Evolutionary conservation across 2,329 filamentous ascomycete species (phyloP), one percentile per base, ranked within the genome.

Genomic region (Fusarium albosuccineum): DNA sequence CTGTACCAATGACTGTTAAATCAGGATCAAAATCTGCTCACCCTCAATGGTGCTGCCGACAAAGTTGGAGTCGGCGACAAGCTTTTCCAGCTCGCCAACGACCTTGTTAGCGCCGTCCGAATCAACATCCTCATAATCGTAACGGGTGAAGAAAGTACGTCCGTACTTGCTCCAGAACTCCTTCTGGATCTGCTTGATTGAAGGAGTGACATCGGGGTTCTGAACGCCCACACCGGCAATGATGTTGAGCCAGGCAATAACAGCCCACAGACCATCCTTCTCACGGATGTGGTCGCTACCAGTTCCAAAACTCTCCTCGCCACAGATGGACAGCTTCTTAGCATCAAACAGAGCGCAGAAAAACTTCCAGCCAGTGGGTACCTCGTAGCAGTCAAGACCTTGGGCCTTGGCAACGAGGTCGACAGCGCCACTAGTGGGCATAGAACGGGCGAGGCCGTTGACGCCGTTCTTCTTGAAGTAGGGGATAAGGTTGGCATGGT

Each of bases 391-490:
- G 82, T 93, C 85, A 41, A 99, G 87, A 36, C 92, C 92, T 83
- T 97, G 95, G 75, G 93, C 94, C 87, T 97, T 93, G 72, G 96
- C 96, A 40, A 99, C 96, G 14, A 97, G 90, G 78, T 99, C 96
- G 54, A 99, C 93, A 22, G 96, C 96, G 41, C 93, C 94, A 11
- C 93, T 97, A 6, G 96, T 99, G 59, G 96, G 96, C 96, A 99
- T 99, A 79, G 93, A 97, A 71, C 96, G 93, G 48, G 96, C 96
- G 59, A 99, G 89, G 63, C 96, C 96, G 77, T 94, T 96, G 65
- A 99, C 94, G 63, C 96, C 95, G 79, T 98, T 92, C 84, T 96
- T 94, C 86, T 95, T 91, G 89, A 99, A 99, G 85, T 97, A 99
- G 61, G 96, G 96, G 75, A 99, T 99, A 63, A 97, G 89, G 74